A percentile compares a stretch with the other conserved stretches of the same genome.
These are phyloP conservation scores for Vairimorpha ceranae DNA, from an alignment of 371 early-diverging fungal genomes.

Conservation along the genomic window DNA sequence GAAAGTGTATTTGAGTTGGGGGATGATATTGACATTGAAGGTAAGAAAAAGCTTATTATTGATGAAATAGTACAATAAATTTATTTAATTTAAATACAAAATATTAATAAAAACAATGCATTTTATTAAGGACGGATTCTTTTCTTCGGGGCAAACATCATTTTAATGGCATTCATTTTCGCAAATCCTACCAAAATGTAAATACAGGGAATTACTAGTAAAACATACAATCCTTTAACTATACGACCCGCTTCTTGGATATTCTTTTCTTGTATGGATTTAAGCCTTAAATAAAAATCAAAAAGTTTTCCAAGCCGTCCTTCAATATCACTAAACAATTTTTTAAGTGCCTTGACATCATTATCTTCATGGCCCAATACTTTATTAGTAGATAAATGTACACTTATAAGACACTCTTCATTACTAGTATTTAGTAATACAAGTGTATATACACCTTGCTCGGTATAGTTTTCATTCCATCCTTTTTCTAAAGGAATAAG, in stretches of 20 bases:
- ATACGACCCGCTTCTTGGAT: slow-evolving; percentile 18
- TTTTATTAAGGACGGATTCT: neutral
- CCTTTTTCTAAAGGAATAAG: neutral
- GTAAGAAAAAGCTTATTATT: slow-evolving; percentile 17
- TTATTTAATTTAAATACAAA: neutral
- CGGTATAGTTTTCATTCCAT: neutral
- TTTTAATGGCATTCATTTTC: slow-evolving; percentile 14
- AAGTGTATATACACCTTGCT: neutral
- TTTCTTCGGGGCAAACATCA: slow-evolving; percentile 34
- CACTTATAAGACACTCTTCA: slow-evolving; percentile 10
- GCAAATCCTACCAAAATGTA: slow-evolving; percentile 30
- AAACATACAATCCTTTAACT: slow-evolving; percentile 13
- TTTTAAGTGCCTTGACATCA: slow-evolving; percentile 20
- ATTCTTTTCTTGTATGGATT: slow-evolving; percentile 14
- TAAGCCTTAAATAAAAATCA: slow-evolving; percentile 11
- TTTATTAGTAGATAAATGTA: slow-evolving; percentile 1
- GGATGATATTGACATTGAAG: slow-evolving; percentile 25
- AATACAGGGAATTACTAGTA: slow-evolving; percentile 18
- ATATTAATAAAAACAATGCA: neutral
- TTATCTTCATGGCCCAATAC: slow-evolving; percentile 13
- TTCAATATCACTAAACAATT: slow-evolving; percentile 22
- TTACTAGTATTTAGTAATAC: neutral
- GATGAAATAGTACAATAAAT: slow-evolving; percentile 17
- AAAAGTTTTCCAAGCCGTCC: neutral
- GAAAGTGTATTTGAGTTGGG: slow-evolving; percentile 76